Evolutionary conservation across 805 yeast species (phyloP).

Genomic region (Zygoascus ofunaensis): DNA sequence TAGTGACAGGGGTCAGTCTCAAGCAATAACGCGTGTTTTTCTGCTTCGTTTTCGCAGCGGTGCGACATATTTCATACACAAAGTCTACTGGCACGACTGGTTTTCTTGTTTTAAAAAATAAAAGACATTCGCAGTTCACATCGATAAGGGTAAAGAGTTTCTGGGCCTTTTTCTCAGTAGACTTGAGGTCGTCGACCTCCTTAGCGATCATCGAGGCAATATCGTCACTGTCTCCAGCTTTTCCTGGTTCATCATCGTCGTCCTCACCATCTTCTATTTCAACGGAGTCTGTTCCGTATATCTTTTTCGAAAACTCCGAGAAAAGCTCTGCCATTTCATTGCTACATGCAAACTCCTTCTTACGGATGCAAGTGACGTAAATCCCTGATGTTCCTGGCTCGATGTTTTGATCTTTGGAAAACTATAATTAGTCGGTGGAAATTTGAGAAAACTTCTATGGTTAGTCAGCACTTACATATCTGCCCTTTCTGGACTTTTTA

Average conservation of each 20-base stretch:
- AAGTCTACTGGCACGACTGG: constrained; percentile 61
- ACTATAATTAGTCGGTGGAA: background rate
- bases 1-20: constrained; percentile 69
- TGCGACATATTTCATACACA: constrained; percentile 55
- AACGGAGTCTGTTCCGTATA: constrained; percentile 1
- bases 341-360: constrained; percentile 68
- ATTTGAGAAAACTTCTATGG: too few relatives aligned
- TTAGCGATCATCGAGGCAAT: constrained; percentile 68
- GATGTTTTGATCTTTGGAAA: constrained; percentile 25
- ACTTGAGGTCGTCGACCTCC: constrained; percentile 52
- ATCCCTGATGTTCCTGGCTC: constrained; percentile 85
- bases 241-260: constrained; percentile 17
- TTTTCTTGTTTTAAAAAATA: constrained; percentile 65
- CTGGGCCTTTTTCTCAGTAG: constrained; percentile 18
- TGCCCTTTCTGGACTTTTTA: background rate
- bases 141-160: constrained; percentile 17
- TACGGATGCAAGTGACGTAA: constrained; percentile 81
- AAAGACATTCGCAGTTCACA: constrained; percentile 40
- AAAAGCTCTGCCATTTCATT: constrained; percentile 59
- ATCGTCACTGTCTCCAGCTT: constrained; percentile 27
- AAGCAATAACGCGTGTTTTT: constrained; percentile 69
- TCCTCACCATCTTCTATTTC: constrained; percentile 31
- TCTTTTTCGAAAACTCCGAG: constrained; percentile 31
- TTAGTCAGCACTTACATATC: background rate
- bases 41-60: constrained; percentile 37